Evolutionary conservation across 2,329 filamentous ascomycete species (phyloP).

Genomic region (Microdochium nivale): DNA sequence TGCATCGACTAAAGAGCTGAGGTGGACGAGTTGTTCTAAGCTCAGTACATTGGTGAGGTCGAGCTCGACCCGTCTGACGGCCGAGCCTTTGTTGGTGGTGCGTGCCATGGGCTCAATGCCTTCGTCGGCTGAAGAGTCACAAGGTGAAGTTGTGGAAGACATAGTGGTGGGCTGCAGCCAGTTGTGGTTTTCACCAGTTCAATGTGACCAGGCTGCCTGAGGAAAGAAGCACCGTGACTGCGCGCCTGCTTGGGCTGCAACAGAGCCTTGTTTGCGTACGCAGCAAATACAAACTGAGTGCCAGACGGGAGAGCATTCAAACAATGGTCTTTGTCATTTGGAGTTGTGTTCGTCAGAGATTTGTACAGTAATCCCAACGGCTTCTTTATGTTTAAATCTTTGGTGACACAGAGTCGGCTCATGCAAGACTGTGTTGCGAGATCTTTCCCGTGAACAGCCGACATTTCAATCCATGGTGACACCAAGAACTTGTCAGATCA

Average conservation of each 20-base stretch:
- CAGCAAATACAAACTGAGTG: background rate
- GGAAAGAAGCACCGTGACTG: background rate
- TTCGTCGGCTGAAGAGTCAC: background rate
- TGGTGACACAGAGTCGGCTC: background rate
- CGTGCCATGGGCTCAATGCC: slow-evolving; percentile 5
- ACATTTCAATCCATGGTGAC: too few species aligned
- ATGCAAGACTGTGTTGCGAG: too few species aligned
- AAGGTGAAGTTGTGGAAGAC: background rate
- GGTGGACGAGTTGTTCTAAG: slow-evolving; percentile 38
- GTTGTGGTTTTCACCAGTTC: background rate
- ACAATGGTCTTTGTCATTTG: background rate
- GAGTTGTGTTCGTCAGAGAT: background rate
- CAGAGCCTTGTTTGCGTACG: background rate
- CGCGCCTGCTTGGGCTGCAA: background rate
- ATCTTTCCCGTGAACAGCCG: too few species aligned
- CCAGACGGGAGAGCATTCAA: background rate
- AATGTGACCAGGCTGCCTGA: background rate
- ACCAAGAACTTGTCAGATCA: too few species aligned
- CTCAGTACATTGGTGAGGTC: slow-evolving; percentile 43
- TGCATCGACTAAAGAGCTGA: slow-evolving; percentile 39
- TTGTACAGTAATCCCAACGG: background rate
- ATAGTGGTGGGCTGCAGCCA: background rate
- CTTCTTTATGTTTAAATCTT: background rate
- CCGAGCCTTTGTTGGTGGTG: slow-evolving; percentile 9
- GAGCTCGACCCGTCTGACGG: slow-evolving; percentile 31